Evolutionary conservation across 257 asterid species (phyloP), one percentile per base, ranked within the genome.

Genomic region (Solanum chaucha): DNA sequence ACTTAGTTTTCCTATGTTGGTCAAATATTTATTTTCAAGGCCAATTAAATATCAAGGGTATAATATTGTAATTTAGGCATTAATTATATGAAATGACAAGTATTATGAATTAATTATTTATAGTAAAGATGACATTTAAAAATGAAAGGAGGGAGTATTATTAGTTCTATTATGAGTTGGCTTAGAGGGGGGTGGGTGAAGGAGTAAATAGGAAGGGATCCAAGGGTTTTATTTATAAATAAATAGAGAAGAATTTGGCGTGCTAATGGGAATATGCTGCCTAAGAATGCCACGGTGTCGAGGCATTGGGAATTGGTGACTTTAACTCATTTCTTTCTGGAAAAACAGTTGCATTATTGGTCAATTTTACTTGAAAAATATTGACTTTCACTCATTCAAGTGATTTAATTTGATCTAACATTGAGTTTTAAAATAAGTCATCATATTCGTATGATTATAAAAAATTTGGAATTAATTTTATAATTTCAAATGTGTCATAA

Each of bases 271-370:
- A 87, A 90, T 86, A 86, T 89, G 44, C 89, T 55, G 88, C 55
- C 59, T 48, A 28, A 90, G 89, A 89, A 91, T 93, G 92, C 95
- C 95, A 92, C 93, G 95, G 91, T 93, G 95, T 92, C 36, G 34
- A 85, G 24, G 26, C 85, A 46, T 75, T n/a, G 83, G 83, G 58
- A 74, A 74, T 74, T 35, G 55, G 8, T 19, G 46, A 35, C 15
- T n/a, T n/a, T 6, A 70, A 14, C 20, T 30, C 41, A 30, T 14
- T 30, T 73, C 82, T 85, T 85, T 85, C 41, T 7, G 87, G 40
- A 73, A 35, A 73, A 35, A 73, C 83, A 75, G 22, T 75, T 75
- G 83, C 34, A n/a, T 15, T 78, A 24, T 41, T 78, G 84, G 40
- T 44, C 65, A 77, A 13, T 3, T 75, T 75, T 4, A 15, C 77